Evolutionary conservation across 2,329 filamentous ascomycete species (phyloP).

Genomic region (Leptographium procerum): DNA sequence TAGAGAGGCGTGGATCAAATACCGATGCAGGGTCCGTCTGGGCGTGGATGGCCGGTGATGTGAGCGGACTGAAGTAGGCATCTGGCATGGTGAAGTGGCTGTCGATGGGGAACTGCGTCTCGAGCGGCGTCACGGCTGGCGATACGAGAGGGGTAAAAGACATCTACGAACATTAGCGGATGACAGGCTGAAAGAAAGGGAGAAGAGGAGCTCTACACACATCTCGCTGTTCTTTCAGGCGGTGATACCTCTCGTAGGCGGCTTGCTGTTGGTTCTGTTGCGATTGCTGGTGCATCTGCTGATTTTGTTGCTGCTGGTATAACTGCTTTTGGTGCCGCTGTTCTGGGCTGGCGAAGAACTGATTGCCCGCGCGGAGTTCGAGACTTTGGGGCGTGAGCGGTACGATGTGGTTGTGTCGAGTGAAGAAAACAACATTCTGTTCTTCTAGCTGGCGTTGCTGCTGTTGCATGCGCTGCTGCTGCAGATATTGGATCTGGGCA

Average conservation of each 20-base stretch:
- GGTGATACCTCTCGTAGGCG: constrained; percentile 26
- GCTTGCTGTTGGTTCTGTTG: constrained; percentile 39
- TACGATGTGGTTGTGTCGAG: constrained; percentile 47
- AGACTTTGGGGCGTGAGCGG: constrained; percentile 74
- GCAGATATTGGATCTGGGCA: constrained; percentile 54
- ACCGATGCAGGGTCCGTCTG: constrained; percentile 43
- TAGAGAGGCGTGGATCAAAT: constrained; percentile 33
- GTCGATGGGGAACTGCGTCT: constrained; percentile 54
- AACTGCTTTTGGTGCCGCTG: constrained; percentile 32
- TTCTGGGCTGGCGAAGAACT: constrained; percentile 49
- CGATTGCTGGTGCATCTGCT: constrained; percentile 26
- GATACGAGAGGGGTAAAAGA: constrained; percentile 72
- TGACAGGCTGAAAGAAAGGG: background rate
- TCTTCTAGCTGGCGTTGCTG: constrained; percentile 48
- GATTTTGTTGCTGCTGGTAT: constrained; percentile 38
- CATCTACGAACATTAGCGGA: constrained; percentile 34
- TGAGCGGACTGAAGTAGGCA: constrained; percentile 73
- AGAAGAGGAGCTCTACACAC: constrained; percentile 26
- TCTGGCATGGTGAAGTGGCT: constrained; percentile 50
- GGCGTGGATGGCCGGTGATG: constrained; percentile 67
- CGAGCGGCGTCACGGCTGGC: constrained; percentile 72
- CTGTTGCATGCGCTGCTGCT: constrained; percentile 51
- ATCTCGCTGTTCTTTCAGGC: constrained; percentile 56
- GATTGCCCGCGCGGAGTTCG: constrained; percentile 55
- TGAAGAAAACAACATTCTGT: constrained; percentile 43